Evolutionary conservation across 148 eudicot genomes (phyloP).

Genomic region (Limonium bicolor): DNA sequence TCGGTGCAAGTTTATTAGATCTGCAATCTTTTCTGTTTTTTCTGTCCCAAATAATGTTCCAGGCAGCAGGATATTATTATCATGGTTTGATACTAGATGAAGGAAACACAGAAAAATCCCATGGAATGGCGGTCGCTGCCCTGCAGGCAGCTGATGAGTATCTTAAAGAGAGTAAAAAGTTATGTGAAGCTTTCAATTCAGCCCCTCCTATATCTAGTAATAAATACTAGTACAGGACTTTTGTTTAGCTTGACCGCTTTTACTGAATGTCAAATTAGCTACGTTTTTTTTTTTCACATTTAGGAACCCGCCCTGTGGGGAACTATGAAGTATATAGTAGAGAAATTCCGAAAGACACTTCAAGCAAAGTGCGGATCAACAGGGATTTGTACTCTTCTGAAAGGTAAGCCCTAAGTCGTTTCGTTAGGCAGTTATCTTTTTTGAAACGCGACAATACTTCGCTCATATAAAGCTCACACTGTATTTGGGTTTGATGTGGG

Average conservation of each 20-base stretch:
- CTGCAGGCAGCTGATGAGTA: conserved; percentile 93
- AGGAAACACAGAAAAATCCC: conserved; percentile 96
- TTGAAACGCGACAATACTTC: too few species aligned
- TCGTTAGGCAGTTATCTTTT: too few species aligned
- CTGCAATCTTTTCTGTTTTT: too few species aligned
- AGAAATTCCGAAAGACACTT: conserved; percentile 95
- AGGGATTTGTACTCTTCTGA: conserved; percentile 75
- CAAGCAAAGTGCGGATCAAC: conserved; percentile 95
- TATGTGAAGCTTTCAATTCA: conserved; percentile 67
- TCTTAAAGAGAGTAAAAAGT: conserved; percentile 85
- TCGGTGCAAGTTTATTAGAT: too few species aligned
- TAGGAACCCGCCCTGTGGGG: conserved; percentile 99
- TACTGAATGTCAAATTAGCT: background rate
- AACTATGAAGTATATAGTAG: conserved; percentile 91
- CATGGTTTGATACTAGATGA: conserved; percentile 95
- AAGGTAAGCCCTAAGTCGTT: too few species aligned
- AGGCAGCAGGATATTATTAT: conserved; percentile 98
- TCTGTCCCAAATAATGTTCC: too few species aligned
- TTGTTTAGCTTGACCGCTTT: too few species aligned
- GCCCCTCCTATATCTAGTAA: conserved; percentile 78
- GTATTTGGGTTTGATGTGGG: too few species aligned
- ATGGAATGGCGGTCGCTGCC: conserved; percentile 96
- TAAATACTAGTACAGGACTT: conserved; percentile 11
- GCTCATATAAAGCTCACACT: too few species aligned
- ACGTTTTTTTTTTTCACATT: too few species aligned